A percentile compares a stretch with the other conserved stretches of the same genome.
Conservation (phyloP, 768 basidiomycete genomes). For the Lyophyllum atratum region DNA sequence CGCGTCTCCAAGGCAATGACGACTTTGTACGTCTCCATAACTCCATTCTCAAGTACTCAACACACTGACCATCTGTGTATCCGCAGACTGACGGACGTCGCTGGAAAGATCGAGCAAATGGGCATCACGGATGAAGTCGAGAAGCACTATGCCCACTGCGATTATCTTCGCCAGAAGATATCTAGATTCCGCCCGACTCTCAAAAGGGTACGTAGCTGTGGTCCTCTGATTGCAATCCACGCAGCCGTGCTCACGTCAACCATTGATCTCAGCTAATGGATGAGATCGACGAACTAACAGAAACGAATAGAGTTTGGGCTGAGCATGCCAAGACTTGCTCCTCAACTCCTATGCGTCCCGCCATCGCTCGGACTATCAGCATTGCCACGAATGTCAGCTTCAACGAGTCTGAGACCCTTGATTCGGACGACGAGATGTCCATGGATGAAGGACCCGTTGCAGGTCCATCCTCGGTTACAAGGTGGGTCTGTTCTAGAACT, state of each 20-base stretch:
- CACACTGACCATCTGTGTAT: neutral
- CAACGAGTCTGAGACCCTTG: neutral
- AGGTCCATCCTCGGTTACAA: neutral
- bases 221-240: neutral
- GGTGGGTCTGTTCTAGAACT: too few species aligned
- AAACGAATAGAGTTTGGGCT: neutral
- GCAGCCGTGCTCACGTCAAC: neutral
- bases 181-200: neutral
- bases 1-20: neutral
- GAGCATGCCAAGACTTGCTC: neutral
- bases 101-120: neutral
- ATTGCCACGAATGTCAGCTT: neutral
- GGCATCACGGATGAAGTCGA: neutral
- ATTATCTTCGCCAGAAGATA: slow-evolving; percentile 3
- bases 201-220: neutral
- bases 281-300: neutral
- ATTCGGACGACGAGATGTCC: neutral
- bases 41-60: too few species aligned
- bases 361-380: neutral
- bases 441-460: neutral
- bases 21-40: neutral
- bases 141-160: neutral
- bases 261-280: neutral
- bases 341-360: neutral
- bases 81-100: neutral